Percentiles rank a stretch among this genome's conserved stretches.
phyloP scores from a whole-genome alignment of 108 stramenopile species.

The Thalassiosira profunda region DNA sequence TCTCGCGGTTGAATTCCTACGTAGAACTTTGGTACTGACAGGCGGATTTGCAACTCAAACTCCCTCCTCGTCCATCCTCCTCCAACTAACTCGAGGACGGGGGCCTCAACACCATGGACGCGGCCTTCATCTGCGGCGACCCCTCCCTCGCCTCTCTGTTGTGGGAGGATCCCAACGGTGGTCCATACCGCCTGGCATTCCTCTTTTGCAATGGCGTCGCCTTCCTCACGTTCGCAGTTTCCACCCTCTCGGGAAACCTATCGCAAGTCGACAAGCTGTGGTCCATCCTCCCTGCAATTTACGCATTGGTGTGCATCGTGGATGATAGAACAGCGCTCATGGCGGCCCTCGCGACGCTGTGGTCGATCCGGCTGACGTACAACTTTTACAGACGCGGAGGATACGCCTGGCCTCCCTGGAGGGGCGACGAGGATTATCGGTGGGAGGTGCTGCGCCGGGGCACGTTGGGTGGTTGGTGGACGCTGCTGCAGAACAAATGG shows the following conservation, averaged over 20 bases:
- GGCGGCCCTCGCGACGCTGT: slow-evolving; percentile 66
- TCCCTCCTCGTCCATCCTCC: no score
- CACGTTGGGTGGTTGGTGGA: slow-evolving; percentile 32
- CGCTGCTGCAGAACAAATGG: slow-evolving; percentile 44
- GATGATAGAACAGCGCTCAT: slow-evolving; percentile 61
- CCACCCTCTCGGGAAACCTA: slow-evolving; percentile 56
- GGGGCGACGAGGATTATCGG: slow-evolving; percentile 85
- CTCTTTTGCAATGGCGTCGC: slow-evolving; percentile 18
- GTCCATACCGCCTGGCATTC: slow-evolving; percentile 30
- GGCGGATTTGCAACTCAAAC: no score
- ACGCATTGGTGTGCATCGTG: slow-evolving; percentile 65
- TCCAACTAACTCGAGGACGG: no score
- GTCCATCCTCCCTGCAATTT: slow-evolving; percentile 71
- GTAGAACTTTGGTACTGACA: no score
- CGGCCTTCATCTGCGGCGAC: neutral
- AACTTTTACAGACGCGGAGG: slow-evolving; percentile 85
- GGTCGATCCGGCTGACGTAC: slow-evolving; percentile 74
- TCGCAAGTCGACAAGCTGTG: slow-evolving; percentile 82
- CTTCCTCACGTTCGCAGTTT: slow-evolving; percentile 43
- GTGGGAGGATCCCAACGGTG: neutral
- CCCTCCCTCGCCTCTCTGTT: neutral
- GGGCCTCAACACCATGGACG: neutral
- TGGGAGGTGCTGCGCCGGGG: slow-evolving; percentile 67
- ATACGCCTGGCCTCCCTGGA: slow-evolving; percentile 60
- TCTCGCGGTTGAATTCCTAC: no score